Evolutionary conservation across 2,329 filamentous ascomycete species (phyloP).

Genomic region (Phoma sp.): DNA sequence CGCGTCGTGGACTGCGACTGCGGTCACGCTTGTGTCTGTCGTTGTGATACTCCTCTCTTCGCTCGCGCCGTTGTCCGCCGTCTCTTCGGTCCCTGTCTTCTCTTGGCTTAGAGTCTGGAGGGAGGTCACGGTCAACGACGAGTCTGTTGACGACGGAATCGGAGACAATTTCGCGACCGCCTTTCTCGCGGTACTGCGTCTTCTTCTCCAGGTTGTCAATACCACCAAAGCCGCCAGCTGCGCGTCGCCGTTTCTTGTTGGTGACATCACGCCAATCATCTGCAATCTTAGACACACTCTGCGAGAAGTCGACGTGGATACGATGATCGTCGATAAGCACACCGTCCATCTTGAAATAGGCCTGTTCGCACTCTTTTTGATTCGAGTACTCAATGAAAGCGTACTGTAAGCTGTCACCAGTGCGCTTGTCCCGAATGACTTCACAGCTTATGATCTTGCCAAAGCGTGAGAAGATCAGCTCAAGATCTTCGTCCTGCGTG

Average conservation of each 20-base stretch:
- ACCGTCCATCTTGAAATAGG: constrained; percentile 98
- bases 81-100: constrained; percentile 44
- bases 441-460: constrained; percentile 95
- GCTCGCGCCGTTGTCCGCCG: constrained; percentile 43
- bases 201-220: constrained; percentile 87
- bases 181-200: constrained; percentile 70
- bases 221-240: constrained; percentile 81
- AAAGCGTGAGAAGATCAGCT: constrained; percentile 96
- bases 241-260: constrained; percentile 75
- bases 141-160: constrained; percentile 43
- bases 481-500: constrained; percentile 90
- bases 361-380: constrained; percentile 89
- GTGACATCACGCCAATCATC: constrained; percentile 87
- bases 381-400: constrained; percentile 97
- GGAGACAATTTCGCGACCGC: constrained; percentile 36
- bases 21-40: constrained; percentile 48
- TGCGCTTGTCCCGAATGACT: constrained; percentile 91
- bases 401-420: constrained; percentile 94
- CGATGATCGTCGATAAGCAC: constrained; percentile 96
- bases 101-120: constrained; percentile 15
- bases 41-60: constrained; percentile 46
- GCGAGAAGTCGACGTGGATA: constrained; percentile 98
- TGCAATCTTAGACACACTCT: constrained; percentile 86
- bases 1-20: constrained; percentile 41
- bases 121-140: constrained; percentile 33